These are phyloP conservation scores for Ustilago esculenta DNA, from an alignment of 1,284 basidiomycete species.

Conservation along the genomic window DNA sequence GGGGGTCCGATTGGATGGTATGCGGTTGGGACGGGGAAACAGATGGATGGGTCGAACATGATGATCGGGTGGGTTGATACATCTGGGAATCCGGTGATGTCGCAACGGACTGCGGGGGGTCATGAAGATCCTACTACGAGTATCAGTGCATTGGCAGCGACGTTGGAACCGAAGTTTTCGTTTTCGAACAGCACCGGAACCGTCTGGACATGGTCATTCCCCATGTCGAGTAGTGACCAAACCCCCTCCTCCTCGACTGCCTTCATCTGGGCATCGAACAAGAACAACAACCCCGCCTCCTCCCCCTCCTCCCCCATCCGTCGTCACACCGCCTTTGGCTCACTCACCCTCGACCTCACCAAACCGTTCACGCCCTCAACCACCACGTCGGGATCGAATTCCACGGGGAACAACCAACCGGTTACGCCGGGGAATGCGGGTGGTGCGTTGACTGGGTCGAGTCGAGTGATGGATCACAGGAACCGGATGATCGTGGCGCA, in stretches of 20 bases:
- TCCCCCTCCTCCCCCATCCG: slow-evolving; percentile 22
- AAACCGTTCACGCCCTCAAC: slow-evolving; percentile 40
- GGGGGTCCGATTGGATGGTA: slow-evolving; percentile 48
- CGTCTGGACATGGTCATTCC: slow-evolving; percentile 47
- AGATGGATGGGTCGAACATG: slow-evolving; percentile 54
- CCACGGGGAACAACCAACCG: slow-evolving; percentile 2
- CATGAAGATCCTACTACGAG: slow-evolving; percentile 70
- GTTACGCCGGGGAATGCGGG: slow-evolving; percentile 13
- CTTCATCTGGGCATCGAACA: slow-evolving; percentile 57
- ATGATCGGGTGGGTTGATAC: slow-evolving; percentile 74
- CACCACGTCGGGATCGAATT: too few species aligned
- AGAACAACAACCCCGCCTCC: slow-evolving; percentile 27
- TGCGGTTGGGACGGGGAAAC: slow-evolving; percentile 36
- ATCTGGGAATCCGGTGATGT: slow-evolving; percentile 72
- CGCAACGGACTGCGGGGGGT: slow-evolving; percentile 72
- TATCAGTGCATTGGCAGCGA: slow-evolving; percentile 46
- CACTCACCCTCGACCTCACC: slow-evolving; percentile 49
- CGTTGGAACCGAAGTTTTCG: slow-evolving; percentile 17
- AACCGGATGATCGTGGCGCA: slow-evolving; percentile 50
- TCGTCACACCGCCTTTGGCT: slow-evolving; percentile 43
- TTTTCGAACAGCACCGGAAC: slow-evolving; percentile 43
- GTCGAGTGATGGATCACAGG: slow-evolving; percentile 22
- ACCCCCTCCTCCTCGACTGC: slow-evolving; percentile 22
- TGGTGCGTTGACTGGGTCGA: background rate
- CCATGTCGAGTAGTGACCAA: slow-evolving; percentile 21